Conservation (phyloP, 2,329 filamentous ascomycete genomes). For the Penicillium corylophilum region DNA sequence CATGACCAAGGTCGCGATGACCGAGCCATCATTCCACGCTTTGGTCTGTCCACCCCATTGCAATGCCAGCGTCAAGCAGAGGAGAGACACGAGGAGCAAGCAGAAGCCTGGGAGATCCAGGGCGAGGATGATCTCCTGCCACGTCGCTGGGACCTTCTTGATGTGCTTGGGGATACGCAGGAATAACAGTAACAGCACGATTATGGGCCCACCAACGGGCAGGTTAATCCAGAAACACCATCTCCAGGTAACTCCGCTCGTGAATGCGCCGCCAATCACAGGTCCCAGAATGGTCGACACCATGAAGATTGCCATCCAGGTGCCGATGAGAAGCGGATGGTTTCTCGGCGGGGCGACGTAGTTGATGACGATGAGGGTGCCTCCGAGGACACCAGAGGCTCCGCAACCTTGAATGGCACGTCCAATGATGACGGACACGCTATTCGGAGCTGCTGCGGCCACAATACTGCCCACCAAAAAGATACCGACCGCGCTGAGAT, state of each 20-base stretch:
- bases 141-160: neutral
- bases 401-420: neutral
- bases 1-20: constrained; percentile 24
- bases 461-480: constrained; percentile 9
- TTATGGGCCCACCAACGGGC: constrained; percentile 1
- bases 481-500: constrained; percentile 9
- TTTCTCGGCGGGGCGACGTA: neutral
- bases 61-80: constrained; percentile 27
- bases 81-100: constrained; percentile 24
- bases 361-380: neutral
- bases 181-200: neutral
- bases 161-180: constrained; percentile 4
- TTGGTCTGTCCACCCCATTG: constrained; percentile 29
- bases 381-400: neutral
- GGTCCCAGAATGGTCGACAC: constrained; percentile 1
- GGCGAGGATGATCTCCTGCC: constrained; percentile 17
- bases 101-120: constrained; percentile 26
- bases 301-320: neutral
- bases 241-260: constrained; percentile 3
- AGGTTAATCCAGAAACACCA: constrained; percentile 6
- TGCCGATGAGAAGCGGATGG: neutral
- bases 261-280: constrained; percentile 4
- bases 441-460: constrained; percentile 3
- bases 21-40: constrained; percentile 21
- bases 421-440: neutral